Evolutionary conservation across 2,329 filamentous ascomycete species (phyloP), one percentile per base, ranked within the genome.

Genomic region (Pezicula rhizophila): DNA sequence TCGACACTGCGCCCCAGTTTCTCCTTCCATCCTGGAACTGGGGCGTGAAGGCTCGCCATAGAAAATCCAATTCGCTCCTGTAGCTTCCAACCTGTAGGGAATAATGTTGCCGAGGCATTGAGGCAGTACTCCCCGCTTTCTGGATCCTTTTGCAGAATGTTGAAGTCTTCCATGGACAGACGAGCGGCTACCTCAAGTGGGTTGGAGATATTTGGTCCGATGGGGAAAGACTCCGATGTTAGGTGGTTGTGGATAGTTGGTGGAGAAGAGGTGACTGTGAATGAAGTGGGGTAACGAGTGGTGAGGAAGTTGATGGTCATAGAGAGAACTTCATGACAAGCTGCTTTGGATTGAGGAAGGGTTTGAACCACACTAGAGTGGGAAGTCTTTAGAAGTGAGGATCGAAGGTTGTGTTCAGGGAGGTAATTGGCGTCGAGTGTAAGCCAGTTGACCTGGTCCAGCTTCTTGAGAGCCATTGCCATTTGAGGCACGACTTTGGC

Each of bases 41-140:
- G 68, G 3, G 61, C 63, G 48, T 76, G 72, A 46, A 78, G 65
- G 38, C 67, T 65, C 15, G 70, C 68, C 50, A 78, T 69, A 2
- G 70, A 70, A 56, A 66, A 73, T 20, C 74, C 75, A 40, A 78
- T 74, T 23, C 73, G 67, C 40, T 71, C 64, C 35, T 69, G 60
- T 11, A 78, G 66, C 18, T 68, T 69, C 73, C 74, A 78, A 7
- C 76, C 76, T 0, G 74, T 70, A 1, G 75, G 76, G 53, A 77
- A 78, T 5, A 77, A 62, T 12, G 72, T 78, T 5, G 75, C 75
- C 41, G 72, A 74, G 20, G 75, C 75, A 47, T 69, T 66, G 25
- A 79, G 57, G 46, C 71, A 70, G 52, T 75, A 73, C 49, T 74
- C 67, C 8, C 66, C 68, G 6, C 71, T 71, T 17, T 68, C 68